Evolutionary conservation across 176 grass and related monocot species (phyloP).

Genomic region (Oryza longistaminata): DNA sequence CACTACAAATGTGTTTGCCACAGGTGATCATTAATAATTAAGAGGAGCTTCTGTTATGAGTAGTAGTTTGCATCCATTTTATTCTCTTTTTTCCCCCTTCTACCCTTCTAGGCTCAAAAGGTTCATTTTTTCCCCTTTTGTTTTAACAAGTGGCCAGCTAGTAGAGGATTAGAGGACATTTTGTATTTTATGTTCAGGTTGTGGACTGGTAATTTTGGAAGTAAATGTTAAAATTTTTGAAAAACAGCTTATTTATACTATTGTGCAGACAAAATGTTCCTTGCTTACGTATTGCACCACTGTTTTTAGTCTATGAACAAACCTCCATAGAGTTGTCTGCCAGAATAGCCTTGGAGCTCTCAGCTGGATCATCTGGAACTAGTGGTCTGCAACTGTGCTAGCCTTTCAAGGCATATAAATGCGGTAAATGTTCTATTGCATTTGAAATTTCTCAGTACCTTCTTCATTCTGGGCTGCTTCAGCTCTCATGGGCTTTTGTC

Average conservation of each 20-base stretch:
- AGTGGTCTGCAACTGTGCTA: conserved; percentile 7
- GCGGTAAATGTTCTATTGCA: conserved; percentile 11
- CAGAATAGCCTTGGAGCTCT: conserved; percentile 32
- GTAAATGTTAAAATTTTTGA: conserved; percentile 52
- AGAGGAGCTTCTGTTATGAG: conserved; percentile 38
- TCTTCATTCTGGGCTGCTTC: conserved; percentile 17
- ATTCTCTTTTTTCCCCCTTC: conserved; percentile 17
- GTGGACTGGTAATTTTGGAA: conserved; percentile 50
- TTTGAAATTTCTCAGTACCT: conserved; percentile 17
- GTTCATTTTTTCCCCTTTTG: neutral
- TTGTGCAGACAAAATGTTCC: conserved; percentile 9
- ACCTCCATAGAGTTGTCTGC: conserved; percentile 37
- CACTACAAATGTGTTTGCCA: conserved; percentile 95
- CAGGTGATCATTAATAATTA: conserved; percentile 59
- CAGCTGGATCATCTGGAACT: conserved; percentile 24
- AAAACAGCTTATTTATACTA: conserved; percentile 3
- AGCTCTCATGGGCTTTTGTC: conserved; percentile 19
- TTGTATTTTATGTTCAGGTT: conserved; percentile 52
- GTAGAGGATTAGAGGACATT: conserved; percentile 40
- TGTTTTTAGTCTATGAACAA: conserved; percentile 25
- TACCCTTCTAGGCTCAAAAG: conserved; percentile 34
- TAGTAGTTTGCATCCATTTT: conserved; percentile 25
- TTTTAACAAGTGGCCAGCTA: conserved; percentile 44
- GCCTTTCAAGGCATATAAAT: conserved; percentile 22
- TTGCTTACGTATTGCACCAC: neutral